These are phyloP conservation scores for Silene vulgaris DNA, from an alignment of 179 eudicot genomes.

Conservation along the genomic window DNA sequence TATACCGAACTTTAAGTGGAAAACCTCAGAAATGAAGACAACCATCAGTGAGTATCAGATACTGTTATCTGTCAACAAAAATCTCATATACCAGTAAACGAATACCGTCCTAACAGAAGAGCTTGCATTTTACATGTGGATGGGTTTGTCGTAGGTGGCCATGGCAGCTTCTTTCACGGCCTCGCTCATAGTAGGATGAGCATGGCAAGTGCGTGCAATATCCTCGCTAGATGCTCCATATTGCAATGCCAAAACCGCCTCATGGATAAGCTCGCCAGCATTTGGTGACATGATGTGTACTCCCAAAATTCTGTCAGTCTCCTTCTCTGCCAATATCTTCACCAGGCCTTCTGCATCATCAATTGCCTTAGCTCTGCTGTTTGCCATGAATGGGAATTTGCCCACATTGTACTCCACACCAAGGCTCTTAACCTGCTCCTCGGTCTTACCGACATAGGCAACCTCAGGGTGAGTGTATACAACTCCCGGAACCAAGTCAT, in stretches of 20 bases:
- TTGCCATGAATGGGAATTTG: slow-evolving; percentile 85
- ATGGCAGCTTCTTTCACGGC: slow-evolving; percentile 94
- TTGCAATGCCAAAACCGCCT: slow-evolving; percentile 69
- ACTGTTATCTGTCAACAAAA: slow-evolving; percentile 21
- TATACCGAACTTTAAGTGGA: too few relatives aligned
- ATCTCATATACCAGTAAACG: slow-evolving; percentile 5
- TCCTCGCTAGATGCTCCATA: slow-evolving; percentile 95
- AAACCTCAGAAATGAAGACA: neutral
- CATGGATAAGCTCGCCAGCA: slow-evolving; percentile 93
- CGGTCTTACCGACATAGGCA: slow-evolving; percentile 85
- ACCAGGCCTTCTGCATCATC: slow-evolving; percentile 96
- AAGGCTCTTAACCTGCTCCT: slow-evolving; percentile 77
- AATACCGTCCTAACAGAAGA: neutral
- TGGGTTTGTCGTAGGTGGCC: slow-evolving; percentile 95
- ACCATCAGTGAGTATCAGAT: neutral
- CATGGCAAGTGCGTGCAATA: slow-evolving; percentile 94
- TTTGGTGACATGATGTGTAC: slow-evolving; percentile 92
- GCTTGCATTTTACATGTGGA: slow-evolving; percentile 55
- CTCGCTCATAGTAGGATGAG: slow-evolving; percentile 96
- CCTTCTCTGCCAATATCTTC: slow-evolving; percentile 80
- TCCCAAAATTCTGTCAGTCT: slow-evolving; percentile 75
- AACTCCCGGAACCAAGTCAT: slow-evolving; percentile 88
- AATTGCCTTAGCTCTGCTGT: slow-evolving; percentile 93
- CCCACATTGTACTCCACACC: slow-evolving; percentile 76
- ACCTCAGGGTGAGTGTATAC: slow-evolving; percentile 91